Percentiles rank a stretch among this genome's conserved stretches.
Conservation (phyloP, 306 rosid genomes). For the Rosa chinensis region DNA sequence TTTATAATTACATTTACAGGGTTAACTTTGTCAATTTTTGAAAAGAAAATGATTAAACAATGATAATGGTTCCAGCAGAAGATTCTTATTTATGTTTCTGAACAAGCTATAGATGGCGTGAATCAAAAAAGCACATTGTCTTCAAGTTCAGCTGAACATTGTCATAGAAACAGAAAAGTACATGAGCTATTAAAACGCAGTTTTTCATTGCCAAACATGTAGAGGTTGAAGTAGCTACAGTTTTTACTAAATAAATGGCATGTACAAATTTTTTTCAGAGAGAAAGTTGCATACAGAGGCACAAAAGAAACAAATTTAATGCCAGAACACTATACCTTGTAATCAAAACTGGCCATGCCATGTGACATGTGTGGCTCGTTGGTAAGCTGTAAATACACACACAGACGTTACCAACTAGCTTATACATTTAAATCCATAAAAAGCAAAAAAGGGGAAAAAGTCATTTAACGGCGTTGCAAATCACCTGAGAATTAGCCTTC, state of each 20-base stretch:
- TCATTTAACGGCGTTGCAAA: neutral
- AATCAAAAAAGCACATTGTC: neutral
- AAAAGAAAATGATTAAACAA: neutral
- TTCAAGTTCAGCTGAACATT: neutral
- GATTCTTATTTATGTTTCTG: neutral
- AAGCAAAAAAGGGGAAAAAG: neutral
- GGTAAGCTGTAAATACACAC: constrained; percentile 60
- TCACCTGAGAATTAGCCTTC: constrained; percentile 96
- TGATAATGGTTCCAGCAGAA: neutral
- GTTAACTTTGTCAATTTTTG: neutral
- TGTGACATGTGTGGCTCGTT: constrained; percentile 98
- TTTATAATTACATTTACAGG: neutral
- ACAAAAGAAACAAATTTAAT: neutral
- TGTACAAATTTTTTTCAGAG: neutral
- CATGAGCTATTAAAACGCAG: neutral
- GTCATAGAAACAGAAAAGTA: neutral
- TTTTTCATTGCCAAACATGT: neutral
- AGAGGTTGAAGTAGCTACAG: no score
- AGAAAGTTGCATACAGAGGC: neutral
- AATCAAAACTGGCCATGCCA: constrained; percentile 88
- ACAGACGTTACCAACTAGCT: constrained; percentile 9
- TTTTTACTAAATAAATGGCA: no score
- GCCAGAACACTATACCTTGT: constrained; percentile 57
- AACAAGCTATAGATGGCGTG: neutral
- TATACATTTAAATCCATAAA: neutral